Evolutionary conservation across 768 basidiomycete species (phyloP).

Genomic region (Psilocybe cyanescens): DNA sequence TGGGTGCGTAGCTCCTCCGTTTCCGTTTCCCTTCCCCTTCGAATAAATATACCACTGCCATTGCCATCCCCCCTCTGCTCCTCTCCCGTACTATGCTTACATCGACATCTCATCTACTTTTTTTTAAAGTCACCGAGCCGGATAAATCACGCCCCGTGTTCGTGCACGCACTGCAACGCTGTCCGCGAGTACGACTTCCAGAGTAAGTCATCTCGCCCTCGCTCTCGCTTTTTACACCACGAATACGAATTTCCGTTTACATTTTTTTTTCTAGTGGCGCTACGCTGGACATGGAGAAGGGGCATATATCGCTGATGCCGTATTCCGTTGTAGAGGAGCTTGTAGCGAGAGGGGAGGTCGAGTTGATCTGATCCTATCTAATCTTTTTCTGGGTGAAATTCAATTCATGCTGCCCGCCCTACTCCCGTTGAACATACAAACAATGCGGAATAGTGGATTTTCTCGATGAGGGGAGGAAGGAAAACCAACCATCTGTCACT

Average conservation of each 20-base stretch:
- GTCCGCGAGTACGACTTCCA: conserved; percentile 67
- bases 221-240: not conserved
- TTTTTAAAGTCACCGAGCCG: conserved; percentile 68
- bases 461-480: not conserved
- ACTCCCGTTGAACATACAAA: not conserved
- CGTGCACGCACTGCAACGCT: conserved; percentile 74
- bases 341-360: conserved; percentile 71
- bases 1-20: conserved; percentile 52
- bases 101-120: conserved; percentile 1
- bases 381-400: not conserved
- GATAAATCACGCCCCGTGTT: conserved; percentile 81
- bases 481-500: not conserved
- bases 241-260: not conserved
- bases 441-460: no score
- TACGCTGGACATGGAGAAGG: conserved; percentile 73
- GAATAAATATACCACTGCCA: not conserved
- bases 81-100: no score
- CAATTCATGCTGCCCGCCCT: no score
- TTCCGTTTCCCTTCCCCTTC: conserved; percentile 18
- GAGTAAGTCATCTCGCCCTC: conserved; percentile 51
- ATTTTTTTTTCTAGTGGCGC: conserved; percentile 51
- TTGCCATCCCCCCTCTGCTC: no score
- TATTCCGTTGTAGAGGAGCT: conserved; percentile 80
- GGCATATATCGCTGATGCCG: conserved; percentile 79
- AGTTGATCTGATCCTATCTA: conserved; percentile 58